A percentile compares a stretch with the other conserved stretches of the same genome.
Conservation (phyloP, 2,329 filamentous ascomycete genomes). For the Fonsecaea pedrosoi region DNA sequence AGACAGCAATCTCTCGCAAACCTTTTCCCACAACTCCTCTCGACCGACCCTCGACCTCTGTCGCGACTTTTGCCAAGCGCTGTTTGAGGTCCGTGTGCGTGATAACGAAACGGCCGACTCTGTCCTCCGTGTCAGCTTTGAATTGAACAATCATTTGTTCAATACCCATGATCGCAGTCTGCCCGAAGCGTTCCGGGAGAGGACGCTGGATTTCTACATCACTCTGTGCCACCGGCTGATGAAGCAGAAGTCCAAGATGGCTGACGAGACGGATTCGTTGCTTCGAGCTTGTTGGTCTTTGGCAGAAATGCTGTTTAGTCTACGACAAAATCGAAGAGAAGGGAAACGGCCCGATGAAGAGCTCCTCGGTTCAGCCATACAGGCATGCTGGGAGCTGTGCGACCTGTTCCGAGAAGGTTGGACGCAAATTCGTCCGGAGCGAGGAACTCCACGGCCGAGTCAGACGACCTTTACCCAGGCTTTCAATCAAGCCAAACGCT, state of each 20-base stretch:
- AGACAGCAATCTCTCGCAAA: constrained; percentile 71
- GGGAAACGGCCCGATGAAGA: constrained; percentile 78
- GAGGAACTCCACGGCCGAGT: constrained; percentile 81
- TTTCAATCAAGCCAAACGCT: constrained; percentile 57
- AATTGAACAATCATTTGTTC: constrained; percentile 93
- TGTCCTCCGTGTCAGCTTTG: constrained; percentile 88
- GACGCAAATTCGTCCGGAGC: constrained; percentile 84
- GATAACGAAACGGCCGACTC: constrained; percentile 83
- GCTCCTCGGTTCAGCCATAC: constrained; percentile 82
- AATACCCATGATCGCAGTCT: constrained; percentile 86
- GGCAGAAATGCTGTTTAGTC: constrained; percentile 89
- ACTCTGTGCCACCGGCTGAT: constrained; percentile 94
- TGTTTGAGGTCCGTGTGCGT: constrained; percentile 83
- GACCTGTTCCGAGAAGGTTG: constrained; percentile 92
- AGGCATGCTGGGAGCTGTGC: constrained; percentile 93
- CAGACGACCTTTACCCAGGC: constrained; percentile 75
- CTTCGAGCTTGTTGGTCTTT: constrained; percentile 87
- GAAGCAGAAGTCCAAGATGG: constrained; percentile 83
- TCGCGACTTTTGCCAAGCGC: constrained; percentile 86
- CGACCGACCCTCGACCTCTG: constrained; percentile 82
- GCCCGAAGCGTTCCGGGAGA: constrained; percentile 84
- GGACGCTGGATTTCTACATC: constrained; percentile 92
- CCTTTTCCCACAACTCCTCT: constrained; percentile 54
- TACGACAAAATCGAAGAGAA: constrained; percentile 81
- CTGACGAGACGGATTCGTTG: constrained; percentile 82